A percentile compares a stretch with the other conserved stretches of the same genome.
Conservation (phyloP, 345 rosid genomes). For the Acer campestre region DNA sequence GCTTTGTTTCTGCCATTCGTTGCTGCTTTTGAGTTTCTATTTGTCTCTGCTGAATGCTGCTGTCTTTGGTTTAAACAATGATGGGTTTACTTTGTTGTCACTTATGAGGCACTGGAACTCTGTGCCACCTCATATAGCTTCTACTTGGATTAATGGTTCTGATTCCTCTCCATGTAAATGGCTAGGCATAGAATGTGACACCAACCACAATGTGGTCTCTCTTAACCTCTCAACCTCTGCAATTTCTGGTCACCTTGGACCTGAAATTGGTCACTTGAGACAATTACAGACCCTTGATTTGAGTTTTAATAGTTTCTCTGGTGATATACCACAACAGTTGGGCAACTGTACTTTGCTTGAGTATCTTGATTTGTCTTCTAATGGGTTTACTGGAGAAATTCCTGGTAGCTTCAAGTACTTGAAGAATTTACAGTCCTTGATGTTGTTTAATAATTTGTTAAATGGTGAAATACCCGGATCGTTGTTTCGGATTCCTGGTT, state of each 20-base stretch:
- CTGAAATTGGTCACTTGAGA: slow-evolving; percentile 51
- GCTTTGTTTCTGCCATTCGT: slow-evolving; percentile 6
- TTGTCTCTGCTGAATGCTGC: background rate
- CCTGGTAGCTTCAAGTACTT: slow-evolving; percentile 44
- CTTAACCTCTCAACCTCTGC: slow-evolving; percentile 47
- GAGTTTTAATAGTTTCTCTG: slow-evolving; percentile 52
- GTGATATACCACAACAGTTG: slow-evolving; percentile 46
- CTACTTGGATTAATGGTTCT: slow-evolving; percentile 56
- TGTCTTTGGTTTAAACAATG: slow-evolving; percentile 44
- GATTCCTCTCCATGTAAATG: slow-evolving; percentile 60
- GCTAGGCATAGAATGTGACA: slow-evolving; percentile 60
- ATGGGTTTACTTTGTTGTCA: slow-evolving; percentile 55
- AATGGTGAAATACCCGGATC: slow-evolving; percentile 61
- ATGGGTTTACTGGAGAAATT: slow-evolving; percentile 55
- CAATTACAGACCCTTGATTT: slow-evolving; percentile 51
- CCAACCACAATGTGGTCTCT: slow-evolving; percentile 28
- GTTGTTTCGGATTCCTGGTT: slow-evolving; percentile 41
- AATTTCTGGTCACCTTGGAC: slow-evolving; percentile 62
- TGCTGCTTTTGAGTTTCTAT: slow-evolving; percentile 19
- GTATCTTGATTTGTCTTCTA: slow-evolving; percentile 56
- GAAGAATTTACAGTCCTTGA: slow-evolving; percentile 32
- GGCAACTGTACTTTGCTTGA: slow-evolving; percentile 56
- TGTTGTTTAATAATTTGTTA: slow-evolving; percentile 51
- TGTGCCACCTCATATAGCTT: slow-evolving; percentile 44
- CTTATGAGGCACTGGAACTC: slow-evolving; percentile 47